Percentiles rank a stretch among this genome's conserved stretches.
Conservation (phyloP, 2,329 filamentous ascomycete genomes). For the Botrytis tulipae region DNA sequence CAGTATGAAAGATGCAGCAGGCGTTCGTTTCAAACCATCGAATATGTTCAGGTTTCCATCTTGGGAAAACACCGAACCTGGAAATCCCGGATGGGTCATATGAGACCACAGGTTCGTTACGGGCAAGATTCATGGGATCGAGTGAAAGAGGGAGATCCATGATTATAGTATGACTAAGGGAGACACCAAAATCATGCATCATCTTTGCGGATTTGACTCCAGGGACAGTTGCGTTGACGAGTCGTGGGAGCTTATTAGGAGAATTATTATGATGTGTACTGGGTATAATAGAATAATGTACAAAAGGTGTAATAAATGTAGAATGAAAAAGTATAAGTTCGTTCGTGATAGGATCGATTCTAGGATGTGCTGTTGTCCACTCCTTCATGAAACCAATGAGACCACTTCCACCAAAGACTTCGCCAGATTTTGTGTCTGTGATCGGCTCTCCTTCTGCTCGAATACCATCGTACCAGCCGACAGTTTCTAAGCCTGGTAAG, state of each 20-base stretch:
- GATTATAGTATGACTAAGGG: constrained; percentile 60
- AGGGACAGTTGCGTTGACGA: constrained; percentile 55
- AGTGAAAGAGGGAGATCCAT: constrained; percentile 67
- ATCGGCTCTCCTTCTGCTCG: constrained; percentile 51
- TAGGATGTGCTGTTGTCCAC: constrained; percentile 69
- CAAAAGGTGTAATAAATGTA: constrained; percentile 62
- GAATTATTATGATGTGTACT: constrained; percentile 37
- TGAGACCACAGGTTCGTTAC: constrained; percentile 54
- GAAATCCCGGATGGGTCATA: constrained; percentile 58
- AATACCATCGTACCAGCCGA: constrained; percentile 68
- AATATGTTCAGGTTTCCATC: constrained; percentile 54
- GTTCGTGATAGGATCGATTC: constrained; percentile 61
- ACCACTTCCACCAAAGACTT: constrained; percentile 54
- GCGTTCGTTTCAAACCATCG: constrained; percentile 67
- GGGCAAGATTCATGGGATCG: constrained; percentile 59
- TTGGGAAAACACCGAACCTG: constrained; percentile 67
- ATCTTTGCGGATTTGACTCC: constrained; percentile 64
- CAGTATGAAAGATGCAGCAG: constrained; percentile 71
- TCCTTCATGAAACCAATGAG: constrained; percentile 62
- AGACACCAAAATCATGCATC: constrained; percentile 76
- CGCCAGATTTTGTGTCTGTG: constrained; percentile 45
- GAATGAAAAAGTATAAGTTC: constrained; percentile 68
- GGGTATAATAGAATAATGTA: constrained; percentile 63
- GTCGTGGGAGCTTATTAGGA: constrained; percentile 30
- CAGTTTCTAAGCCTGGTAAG: constrained; percentile 62